phyloP scores from a whole-genome alignment of 1,284 basidiomycete species.

The Tilletia caries region DNA sequence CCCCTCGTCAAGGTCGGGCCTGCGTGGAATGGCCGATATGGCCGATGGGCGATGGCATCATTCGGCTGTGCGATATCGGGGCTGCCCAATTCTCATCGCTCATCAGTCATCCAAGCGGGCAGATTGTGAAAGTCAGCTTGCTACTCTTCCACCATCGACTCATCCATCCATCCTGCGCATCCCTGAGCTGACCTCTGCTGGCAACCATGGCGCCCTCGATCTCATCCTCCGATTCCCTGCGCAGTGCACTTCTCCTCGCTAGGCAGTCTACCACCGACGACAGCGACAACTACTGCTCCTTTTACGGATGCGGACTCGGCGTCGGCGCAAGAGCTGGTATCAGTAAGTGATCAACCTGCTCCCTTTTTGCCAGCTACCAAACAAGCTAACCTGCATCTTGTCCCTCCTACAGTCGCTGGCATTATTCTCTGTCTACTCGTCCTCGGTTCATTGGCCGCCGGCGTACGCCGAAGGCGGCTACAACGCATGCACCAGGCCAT shows the following conservation, averaged over 20 bases:
- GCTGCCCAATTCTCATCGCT: too few relatives aligned
- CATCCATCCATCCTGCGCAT: background rate
- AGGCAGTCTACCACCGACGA: background rate
- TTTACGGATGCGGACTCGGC: constrained; percentile 5
- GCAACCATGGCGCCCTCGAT: too few relatives aligned
- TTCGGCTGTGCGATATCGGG: too few relatives aligned
- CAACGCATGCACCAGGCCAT: constrained; percentile 1
- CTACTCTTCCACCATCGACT: background rate
- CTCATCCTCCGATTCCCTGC: too few relatives aligned
- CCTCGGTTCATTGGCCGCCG: background rate
- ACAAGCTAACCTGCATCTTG: background rate
- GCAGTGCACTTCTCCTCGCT: too few relatives aligned
- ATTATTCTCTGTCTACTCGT: constrained; percentile 2
- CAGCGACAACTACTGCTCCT: background rate
- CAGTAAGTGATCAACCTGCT: background rate
- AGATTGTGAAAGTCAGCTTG: too few relatives aligned
- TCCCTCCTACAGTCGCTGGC: background rate
- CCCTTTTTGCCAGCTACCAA: background rate
- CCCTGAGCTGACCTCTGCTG: background rate
- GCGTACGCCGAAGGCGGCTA: background rate
- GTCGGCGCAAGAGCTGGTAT: background rate
- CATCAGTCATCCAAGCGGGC: too few relatives aligned
- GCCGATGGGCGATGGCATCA: too few relatives aligned
- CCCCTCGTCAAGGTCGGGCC: too few relatives aligned
- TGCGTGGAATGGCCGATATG: too few relatives aligned